Base-by-base conservation (phyloP, 1,139 yeast genomes). In the Geotrichum bryndzae region DNA sequence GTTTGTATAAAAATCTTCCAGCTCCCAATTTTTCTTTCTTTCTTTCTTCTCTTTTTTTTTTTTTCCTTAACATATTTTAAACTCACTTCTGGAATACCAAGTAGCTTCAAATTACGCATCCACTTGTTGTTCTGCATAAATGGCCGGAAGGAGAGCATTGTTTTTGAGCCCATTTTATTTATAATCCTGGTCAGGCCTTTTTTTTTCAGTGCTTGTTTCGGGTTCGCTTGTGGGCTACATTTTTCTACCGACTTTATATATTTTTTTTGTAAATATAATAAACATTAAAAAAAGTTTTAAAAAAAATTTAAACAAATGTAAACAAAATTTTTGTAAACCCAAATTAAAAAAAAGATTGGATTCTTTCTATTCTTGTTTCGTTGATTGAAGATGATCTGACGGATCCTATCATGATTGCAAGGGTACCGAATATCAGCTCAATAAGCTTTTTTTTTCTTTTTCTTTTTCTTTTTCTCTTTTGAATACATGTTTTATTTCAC, bases 101-200 rank as follows among this genome's bases (percentile, higher is more conserved):
- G 72, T 69, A 66, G 61, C 66, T 65, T 58, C 66, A 66, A 68
- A 61, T 55, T 3, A 51, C 60, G 52, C 69, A 51, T 67, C 62
- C 61, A 67, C 69, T 67, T 33, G 66, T 63, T 63, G 55, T 63
- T 54, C 64, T 64, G 73, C 74, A 67, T 61, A 72, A 72, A 71
- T 72, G 74, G 74, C 74, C 68, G 72, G 69, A 71, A 70, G 74
- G 65, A 72, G 75, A 72, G 45, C 46, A 63, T 70, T 15, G 4
- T 7, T 23, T 18, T 31, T 51, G 35, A 53, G 65, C 69, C 69
- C 66, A 64, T 66, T 68, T 65, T 67, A 69, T 67, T 67, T 66
- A 63, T 64, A 59, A 61, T 61, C 63, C 35, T 45, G 62, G 48
- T 54, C 56, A 53, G 51, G 53, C 54, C 23, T 41, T 59, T 51